These are phyloP conservation scores for Quercus phellos DNA, from an alignment of 331 rosid species.

Conservation along the genomic window DNA sequence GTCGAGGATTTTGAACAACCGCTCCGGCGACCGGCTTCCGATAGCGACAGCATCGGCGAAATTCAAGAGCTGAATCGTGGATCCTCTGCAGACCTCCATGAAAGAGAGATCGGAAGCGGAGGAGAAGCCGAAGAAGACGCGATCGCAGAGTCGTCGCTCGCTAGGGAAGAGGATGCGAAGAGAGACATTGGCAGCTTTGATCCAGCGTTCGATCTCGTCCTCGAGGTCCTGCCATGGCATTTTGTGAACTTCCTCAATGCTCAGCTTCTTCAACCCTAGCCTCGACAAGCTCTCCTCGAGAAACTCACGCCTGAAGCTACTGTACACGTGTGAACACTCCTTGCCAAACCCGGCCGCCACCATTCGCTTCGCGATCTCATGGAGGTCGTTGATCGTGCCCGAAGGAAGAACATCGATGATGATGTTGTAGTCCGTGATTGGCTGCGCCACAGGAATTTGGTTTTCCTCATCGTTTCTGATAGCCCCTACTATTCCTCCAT, in stretches of 20 bases:
- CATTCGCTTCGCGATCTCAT: conserved; percentile 89
- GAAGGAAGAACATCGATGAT: conserved; percentile 81
- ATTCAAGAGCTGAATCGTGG: conserved; percentile 69
- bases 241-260: conserved; percentile 80
- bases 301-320: conserved; percentile 76
- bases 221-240: conserved; percentile 79
- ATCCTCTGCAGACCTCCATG: conserved; percentile 91
- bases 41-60: conserved; percentile 80
- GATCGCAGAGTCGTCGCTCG: conserved; percentile 75
- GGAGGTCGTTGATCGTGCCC: conserved; percentile 67
- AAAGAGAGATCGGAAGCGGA: conserved; percentile 74
- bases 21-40: conserved; percentile 82
- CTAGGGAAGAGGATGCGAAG: conserved; percentile 78
- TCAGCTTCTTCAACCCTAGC: conserved; percentile 79
- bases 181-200: conserved; percentile 62
- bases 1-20: conserved; percentile 70
- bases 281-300: conserved; percentile 77
- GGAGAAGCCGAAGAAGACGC: conserved; percentile 74
- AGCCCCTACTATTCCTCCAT: conserved; percentile 20
- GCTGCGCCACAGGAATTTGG: conserved; percentile 70
- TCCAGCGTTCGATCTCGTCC: conserved; percentile 88
- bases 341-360: conserved; percentile 77
- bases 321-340: conserved; percentile 82
- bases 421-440: conserved; percentile 62
- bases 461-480: conserved; percentile 28